phyloP scores from a whole-genome alignment of 2,329 filamentous ascomycete genomes.

The Ceratocystis eucalypticola region DNA sequence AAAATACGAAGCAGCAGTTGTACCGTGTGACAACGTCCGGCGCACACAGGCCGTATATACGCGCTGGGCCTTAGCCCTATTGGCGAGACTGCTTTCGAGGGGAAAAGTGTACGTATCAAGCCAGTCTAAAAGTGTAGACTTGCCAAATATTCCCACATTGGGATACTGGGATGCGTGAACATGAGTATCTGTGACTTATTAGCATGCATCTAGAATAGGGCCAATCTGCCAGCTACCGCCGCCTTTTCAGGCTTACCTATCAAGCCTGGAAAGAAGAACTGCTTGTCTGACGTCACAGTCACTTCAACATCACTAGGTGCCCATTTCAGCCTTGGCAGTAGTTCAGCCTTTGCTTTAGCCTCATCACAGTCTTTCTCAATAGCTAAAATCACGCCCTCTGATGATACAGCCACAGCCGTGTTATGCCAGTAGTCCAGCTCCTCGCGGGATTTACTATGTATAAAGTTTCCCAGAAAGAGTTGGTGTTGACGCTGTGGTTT shows the following conservation, averaged over 20 bases:
- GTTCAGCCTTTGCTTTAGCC: constrained; percentile 25
- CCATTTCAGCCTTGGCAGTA: constrained; percentile 37
- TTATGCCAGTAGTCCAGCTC: constrained; percentile 40
- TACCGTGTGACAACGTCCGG: constrained; percentile 75
- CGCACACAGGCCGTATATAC: constrained; percentile 69
- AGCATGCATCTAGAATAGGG: constrained; percentile 19
- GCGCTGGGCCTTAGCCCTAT: constrained; percentile 46
- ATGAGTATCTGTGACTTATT: constrained; percentile 60
- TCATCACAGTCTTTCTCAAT: constrained; percentile 29
- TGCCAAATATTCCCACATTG: constrained; percentile 87
- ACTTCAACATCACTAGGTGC: constrained; percentile 28
- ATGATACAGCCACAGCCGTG: constrained; percentile 38
- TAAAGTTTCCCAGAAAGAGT: constrained; percentile 42
- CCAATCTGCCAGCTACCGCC: background rate
- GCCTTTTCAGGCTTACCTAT: constrained; percentile 41
- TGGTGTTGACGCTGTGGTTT: constrained; percentile 24
- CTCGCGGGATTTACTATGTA: constrained; percentile 37
- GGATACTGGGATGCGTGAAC: constrained; percentile 92
- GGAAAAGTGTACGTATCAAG: constrained; percentile 91
- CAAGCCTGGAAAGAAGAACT: constrained; percentile 77
- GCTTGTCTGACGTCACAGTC: constrained; percentile 30
- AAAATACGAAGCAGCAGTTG: constrained; percentile 89
- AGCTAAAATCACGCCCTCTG: constrained; percentile 36
- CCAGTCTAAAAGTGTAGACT: constrained; percentile 86
- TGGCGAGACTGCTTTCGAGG: constrained; percentile 62